A percentile compares a stretch with the other conserved stretches of the same genome.
Conservation (phyloP, 2,329 filamentous ascomycete genomes). For the Penicillium sp. region DNA sequence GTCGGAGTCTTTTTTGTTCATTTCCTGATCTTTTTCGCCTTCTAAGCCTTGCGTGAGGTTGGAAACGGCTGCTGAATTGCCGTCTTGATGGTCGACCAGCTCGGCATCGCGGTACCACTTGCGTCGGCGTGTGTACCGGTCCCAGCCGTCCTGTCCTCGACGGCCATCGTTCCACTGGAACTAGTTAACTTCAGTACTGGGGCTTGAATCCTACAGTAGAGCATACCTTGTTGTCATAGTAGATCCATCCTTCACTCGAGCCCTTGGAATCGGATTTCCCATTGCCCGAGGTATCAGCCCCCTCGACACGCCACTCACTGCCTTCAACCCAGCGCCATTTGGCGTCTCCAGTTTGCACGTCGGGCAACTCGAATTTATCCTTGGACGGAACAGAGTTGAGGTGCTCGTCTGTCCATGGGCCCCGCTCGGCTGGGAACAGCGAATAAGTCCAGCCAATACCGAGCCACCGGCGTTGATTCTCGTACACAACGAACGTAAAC, state of each 20-base stretch:
- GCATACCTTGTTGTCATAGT: slow-evolving; percentile 91
- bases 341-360: slow-evolving; percentile 64
- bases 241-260: slow-evolving; percentile 80
- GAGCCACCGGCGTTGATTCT: slow-evolving; percentile 94
- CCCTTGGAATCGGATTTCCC: slow-evolving; percentile 43
- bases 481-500: slow-evolving; percentile 95
- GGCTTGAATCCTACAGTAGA: background rate
- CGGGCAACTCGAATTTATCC: slow-evolving; percentile 69
- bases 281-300: slow-evolving; percentile 44
- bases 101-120: slow-evolving; percentile 98
- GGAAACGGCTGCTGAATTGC: slow-evolving; percentile 45
- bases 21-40: slow-evolving; percentile 21
- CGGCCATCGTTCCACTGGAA: slow-evolving; percentile 83
- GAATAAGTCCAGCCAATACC: slow-evolving; percentile 93
- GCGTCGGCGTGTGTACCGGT: slow-evolving; percentile 84
- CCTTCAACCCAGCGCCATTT: slow-evolving; percentile 82
- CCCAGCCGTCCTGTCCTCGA: slow-evolving; percentile 86
- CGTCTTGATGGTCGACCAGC: slow-evolving; percentile 69
- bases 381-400: slow-evolving; percentile 76
- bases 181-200: slow-evolving; percentile 5
- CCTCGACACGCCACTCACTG: slow-evolving; percentile 85
- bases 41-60: slow-evolving; percentile 32
- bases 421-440: slow-evolving; percentile 85
- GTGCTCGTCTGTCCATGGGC: slow-evolving; percentile 95
- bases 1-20: slow-evolving; percentile 30